phyloP scores from a whole-genome alignment of 352 stramenopile genomes.

The Phytophthora brassicae region DNA sequence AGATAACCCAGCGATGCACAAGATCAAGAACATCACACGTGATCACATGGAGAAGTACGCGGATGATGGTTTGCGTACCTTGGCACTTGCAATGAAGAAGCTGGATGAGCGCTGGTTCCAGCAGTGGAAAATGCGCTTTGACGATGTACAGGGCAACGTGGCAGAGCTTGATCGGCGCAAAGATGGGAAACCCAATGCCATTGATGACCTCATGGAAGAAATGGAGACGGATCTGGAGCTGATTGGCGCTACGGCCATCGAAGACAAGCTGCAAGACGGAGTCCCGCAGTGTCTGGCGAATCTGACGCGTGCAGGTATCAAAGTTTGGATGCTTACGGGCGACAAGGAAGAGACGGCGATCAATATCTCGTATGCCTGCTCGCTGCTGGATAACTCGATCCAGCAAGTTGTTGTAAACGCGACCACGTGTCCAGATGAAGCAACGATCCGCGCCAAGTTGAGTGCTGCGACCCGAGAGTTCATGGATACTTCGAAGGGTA shows the following conservation, averaged over 20 bases:
- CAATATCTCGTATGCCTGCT: constrained; percentile 94
- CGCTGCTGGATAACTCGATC: constrained; percentile 83
- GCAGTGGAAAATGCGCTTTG: constrained; percentile 72
- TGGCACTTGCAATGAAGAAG: constrained; percentile 75
- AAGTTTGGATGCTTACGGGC: constrained; percentile 96
- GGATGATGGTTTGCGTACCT: constrained; percentile 81
- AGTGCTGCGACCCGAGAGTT: constrained; percentile 51
- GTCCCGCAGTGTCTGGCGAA: constrained; percentile 85
- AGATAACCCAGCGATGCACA: constrained; percentile 48
- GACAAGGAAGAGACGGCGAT: constrained; percentile 96
- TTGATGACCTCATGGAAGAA: constrained; percentile 79
- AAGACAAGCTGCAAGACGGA: constrained; percentile 91
- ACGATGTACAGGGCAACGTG: constrained; percentile 69
- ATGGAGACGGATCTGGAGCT: constrained; percentile 83
- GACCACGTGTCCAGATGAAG: constrained; percentile 65
- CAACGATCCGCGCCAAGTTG: constrained; percentile 64
- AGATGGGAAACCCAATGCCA: constrained; percentile 73
- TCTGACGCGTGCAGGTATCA: constrained; percentile 87
- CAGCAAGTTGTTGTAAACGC: constrained; percentile 76
- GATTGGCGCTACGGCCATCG: constrained; percentile 90
- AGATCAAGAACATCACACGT: constrained; percentile 57
- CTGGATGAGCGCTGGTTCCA: constrained; percentile 73
- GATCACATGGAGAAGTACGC: constrained; percentile 86
- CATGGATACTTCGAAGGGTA: constrained; percentile 40
- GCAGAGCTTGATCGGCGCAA: constrained; percentile 78